Base-by-base conservation (phyloP, 257 asterid genomes). In the Solanum bukasovii region DNA sequence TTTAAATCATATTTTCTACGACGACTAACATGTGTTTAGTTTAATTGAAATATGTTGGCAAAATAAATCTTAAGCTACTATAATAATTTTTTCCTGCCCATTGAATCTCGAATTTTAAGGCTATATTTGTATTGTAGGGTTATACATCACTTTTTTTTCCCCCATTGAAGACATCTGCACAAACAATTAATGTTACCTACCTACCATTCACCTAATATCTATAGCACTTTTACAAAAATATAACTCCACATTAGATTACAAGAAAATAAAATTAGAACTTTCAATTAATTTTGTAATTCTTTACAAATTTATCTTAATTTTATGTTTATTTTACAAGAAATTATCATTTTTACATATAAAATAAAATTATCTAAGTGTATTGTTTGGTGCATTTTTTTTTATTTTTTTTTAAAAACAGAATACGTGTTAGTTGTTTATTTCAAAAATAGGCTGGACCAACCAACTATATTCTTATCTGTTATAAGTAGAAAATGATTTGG, bases 351-450 rank as follows among this genome's bases (percentile, higher is more conserved):
- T 2, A 18, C 10, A 8, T 52, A 16, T 52, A 6, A 6, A 52
- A 52, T 52, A 16, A 6, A 49, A 49, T 14, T 49, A 49, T 49
- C 21, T 0, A 14, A 49, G 61, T 14, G 21, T 5, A 49, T 14
- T 49, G 61, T 49, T 49, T 14, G 21, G 61, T 49, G 20, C 5
- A 0, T 49, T 14, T 1, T 0, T 49, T 49, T 13, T 49, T 46
- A 4, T 46, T 46, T 46, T 0, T 46, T 0, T 34, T 34, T 0
- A 0, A 46, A 46, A 46, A 13, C 20, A 14, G 0, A 46, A 14
- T 13, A 46, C 1, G 20, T 46, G 18, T 46, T 13, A 13, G 56
- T 46, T 46, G 56, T 46, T 46, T 46, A 46, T 13, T 46, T 46
- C 56, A 46, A 46, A 46, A 46, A 46, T 46, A 13, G 56, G 20